Percentiles rank a stretch among this genome's conserved stretches.
Conservation (phyloP, 257 asterid species). For the Solanum medicagineum region DNA sequence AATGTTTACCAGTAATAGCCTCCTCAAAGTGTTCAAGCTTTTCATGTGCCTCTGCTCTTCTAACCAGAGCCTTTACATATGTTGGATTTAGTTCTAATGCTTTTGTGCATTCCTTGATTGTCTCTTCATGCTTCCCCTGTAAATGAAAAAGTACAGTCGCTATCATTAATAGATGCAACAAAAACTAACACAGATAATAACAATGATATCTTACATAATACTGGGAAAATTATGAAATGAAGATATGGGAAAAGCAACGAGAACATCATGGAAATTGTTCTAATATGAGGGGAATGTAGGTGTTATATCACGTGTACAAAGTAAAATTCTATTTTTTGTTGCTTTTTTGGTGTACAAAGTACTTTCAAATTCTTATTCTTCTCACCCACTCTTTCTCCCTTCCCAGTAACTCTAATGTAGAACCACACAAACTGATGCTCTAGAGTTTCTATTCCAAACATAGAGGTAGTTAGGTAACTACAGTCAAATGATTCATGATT, state of each 20-base stretch:
- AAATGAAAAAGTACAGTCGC: neutral
- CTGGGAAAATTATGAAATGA: neutral
- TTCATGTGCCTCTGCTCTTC: slow-evolving; percentile 93
- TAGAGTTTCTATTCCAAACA: neutral
- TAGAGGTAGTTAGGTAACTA: neutral
- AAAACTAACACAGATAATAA: neutral
- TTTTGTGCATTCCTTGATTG: slow-evolving; percentile 78
- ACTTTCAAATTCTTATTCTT: neutral
- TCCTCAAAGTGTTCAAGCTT: slow-evolving; percentile 83
- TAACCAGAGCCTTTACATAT: slow-evolving; percentile 59
- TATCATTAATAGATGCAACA: neutral
- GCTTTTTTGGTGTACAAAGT: neutral
- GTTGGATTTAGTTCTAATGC: slow-evolving; percentile 77
- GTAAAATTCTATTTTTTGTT: neutral
- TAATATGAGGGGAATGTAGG: neutral
- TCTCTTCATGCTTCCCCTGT: slow-evolving; percentile 69
- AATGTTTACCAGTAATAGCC: slow-evolving; percentile 60
- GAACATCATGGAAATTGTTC: neutral
- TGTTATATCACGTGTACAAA: neutral
- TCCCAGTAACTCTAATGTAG: neutral
- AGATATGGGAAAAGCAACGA: neutral
- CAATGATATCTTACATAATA: neutral
- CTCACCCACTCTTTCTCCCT: neutral
- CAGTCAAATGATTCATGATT: neutral
- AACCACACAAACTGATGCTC: neutral